Evolutionary conservation across 345 rosid genomes (phyloP).

Genomic region (Arabis alpina): DNA sequence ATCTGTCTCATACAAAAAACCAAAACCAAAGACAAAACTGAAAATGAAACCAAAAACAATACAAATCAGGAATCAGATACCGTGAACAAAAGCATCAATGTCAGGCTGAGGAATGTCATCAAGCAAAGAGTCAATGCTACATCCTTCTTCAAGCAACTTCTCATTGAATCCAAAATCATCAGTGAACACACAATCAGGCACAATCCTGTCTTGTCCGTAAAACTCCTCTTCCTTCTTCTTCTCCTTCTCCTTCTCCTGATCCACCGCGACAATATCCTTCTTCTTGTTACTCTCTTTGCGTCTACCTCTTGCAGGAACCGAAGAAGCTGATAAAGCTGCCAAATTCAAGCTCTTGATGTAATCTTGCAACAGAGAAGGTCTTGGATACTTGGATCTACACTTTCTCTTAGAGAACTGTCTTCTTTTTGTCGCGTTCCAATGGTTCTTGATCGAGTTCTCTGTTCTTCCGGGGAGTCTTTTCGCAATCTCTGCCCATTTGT

Average conservation of each 20-base stretch:
- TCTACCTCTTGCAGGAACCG: slow-evolving; percentile 41
- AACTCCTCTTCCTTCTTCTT: slow-evolving; percentile 31
- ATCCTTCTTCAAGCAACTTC: slow-evolving; percentile 60
- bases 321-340: slow-evolving; percentile 28
- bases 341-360: slow-evolving; percentile 88
- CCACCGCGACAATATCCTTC: slow-evolving; percentile 26
- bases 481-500: slow-evolving; percentile 98
- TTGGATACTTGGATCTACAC: slow-evolving; percentile 76
- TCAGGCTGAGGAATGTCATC: slow-evolving; percentile 57
- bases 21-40: not conserved
- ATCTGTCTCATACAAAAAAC: not conserved
- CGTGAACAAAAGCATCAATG: slow-evolving; percentile 44
- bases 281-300: slow-evolving; percentile 39
- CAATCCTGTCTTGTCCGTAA: slow-evolving; percentile 48
- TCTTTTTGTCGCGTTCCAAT: slow-evolving; percentile 97
- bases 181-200: slow-evolving; percentile 55
- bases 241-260: not conserved
- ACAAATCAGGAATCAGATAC: slow-evolving; percentile 26
- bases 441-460: slow-evolving; percentile 98
- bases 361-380: slow-evolving; percentile 79
- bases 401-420: slow-evolving; percentile 86
- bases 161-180: slow-evolving; percentile 68
- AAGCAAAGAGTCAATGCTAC: slow-evolving; percentile 71
- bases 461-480: slow-evolving; percentile 94
- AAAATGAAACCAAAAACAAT: not conserved